A percentile compares a stretch with the other conserved stretches of the same genome.
Conservation (phyloP, 2,329 filamentous ascomycete genomes). For the Ophiostoma pallidulum region DNA sequence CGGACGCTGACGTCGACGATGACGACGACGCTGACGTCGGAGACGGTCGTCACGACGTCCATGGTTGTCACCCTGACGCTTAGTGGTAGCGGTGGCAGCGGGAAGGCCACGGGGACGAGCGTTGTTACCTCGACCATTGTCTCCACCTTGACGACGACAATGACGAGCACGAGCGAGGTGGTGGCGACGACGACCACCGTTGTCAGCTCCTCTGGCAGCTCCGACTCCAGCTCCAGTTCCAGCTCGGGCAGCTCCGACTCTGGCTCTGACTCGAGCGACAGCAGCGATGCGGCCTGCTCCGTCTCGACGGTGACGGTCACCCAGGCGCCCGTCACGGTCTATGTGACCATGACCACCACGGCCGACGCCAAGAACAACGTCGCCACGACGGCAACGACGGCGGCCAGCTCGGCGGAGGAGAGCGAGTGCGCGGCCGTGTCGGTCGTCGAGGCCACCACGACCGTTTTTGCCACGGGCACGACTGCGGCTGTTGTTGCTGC, state of each 20-base stretch:
- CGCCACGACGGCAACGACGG: not conserved
- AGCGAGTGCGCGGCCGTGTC: not conserved
- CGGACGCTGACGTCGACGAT: slow-evolving; percentile 10
- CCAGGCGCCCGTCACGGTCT: slow-evolving; percentile 11
- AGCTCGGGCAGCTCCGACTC: not conserved
- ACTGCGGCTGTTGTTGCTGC: not conserved
- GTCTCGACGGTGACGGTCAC: slow-evolving; percentile 10
- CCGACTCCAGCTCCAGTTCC: not conserved
- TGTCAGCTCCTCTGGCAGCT: not conserved
- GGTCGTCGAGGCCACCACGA: not conserved
- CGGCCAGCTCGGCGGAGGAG: not conserved
- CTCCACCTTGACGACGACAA: slow-evolving; percentile 19
- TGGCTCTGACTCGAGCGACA: not conserved
- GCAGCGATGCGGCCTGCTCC: slow-evolving; percentile 3
- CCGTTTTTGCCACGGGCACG: too few species aligned
- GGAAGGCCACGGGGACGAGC: slow-evolving; percentile 9
- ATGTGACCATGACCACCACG: slow-evolving; percentile 4
- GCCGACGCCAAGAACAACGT: not conserved
- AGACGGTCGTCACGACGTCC: slow-evolving; percentile 14
- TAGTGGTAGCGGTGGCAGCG: slow-evolving; percentile 14
- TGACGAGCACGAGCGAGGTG: slow-evolving; percentile 14
- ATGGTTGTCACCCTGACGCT: slow-evolving; percentile 21
- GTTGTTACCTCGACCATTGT: slow-evolving; percentile 21
- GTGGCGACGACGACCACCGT: slow-evolving; percentile 1
- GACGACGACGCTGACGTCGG: slow-evolving; percentile 14